phyloP scores from a whole-genome alignment of 78 protist genomes.

The Dictyostelium brefeldianum region DNA sequence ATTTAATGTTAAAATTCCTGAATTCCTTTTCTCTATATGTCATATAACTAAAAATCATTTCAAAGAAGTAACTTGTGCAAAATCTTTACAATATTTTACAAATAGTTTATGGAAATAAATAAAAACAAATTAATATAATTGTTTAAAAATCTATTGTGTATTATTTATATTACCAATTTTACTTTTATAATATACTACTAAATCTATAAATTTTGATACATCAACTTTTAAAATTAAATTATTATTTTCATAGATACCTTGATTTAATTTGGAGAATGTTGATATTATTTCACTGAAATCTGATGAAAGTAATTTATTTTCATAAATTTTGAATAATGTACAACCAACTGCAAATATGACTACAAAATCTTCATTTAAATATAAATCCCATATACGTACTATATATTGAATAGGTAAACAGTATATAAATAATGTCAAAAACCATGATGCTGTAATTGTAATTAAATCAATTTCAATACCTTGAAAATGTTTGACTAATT shows the following conservation, averaged over 20 bases:
- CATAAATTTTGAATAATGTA: conserved; percentile 65
- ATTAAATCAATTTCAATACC: conserved; percentile 47
- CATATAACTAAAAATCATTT: background rate
- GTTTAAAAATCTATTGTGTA: background rate
- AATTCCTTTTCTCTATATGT: background rate
- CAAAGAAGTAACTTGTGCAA: background rate
- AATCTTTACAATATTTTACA: too few relatives aligned
- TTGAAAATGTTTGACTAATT: conserved; percentile 40
- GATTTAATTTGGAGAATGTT: conserved; percentile 17
- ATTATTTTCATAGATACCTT: conserved; percentile 8
- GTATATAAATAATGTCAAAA: conserved; percentile 62
- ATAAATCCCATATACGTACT: conserved; percentile 88
- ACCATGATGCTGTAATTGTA: conserved; percentile 68
- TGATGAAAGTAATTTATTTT: conserved; percentile 45
- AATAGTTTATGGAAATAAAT: too few relatives aligned
- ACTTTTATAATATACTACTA: conserved; percentile 52
- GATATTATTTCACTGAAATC: conserved; percentile 57
- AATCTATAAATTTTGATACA: conserved; percentile 26
- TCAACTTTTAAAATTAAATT: background rate
- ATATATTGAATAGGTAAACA: conserved; percentile 79
- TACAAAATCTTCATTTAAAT: conserved; percentile 78
- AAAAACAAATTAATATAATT: too few relatives aligned
- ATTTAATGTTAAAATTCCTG: background rate
- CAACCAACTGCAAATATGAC: conserved; percentile 69
- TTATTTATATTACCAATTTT: conserved; percentile 51